Evolutionary conservation across 179 eudicot genomes (phyloP).

Genomic region (Sideroxylon spinosum): DNA sequence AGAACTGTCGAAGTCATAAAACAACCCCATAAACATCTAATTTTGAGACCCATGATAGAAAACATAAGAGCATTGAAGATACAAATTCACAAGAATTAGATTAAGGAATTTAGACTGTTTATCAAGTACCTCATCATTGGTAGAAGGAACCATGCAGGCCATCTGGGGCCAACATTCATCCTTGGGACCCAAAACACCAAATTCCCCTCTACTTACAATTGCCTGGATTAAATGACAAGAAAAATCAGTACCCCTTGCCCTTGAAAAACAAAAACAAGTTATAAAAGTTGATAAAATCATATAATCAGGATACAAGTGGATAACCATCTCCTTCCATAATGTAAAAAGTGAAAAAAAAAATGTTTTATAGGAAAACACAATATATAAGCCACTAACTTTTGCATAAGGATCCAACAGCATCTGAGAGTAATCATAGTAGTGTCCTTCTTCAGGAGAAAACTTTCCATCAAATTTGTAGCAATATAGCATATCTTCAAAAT

Average conservation of each 20-base stretch:
- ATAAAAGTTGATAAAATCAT: neutral
- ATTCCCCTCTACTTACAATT: conserved; percentile 75
- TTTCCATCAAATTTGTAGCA: conserved; percentile 77
- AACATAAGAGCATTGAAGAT: neutral
- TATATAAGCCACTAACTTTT: conserved; percentile 49
- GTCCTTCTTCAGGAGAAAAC: conserved; percentile 74
- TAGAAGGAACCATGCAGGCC: conserved; percentile 82
- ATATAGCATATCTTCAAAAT: conserved; percentile 69
- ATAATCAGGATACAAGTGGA: neutral
- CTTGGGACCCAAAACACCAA: conserved; percentile 66
- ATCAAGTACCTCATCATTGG: conserved; percentile 52
- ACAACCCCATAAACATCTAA: neutral
- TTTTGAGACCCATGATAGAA: neutral
- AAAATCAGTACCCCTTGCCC: conserved; percentile 23
- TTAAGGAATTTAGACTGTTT: neutral
- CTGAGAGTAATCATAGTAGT: conserved; percentile 62
- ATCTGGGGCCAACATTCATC: conserved; percentile 87
- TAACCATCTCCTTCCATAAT: conserved; percentile 1
- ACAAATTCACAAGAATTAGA: neutral
- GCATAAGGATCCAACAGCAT: conserved; percentile 87
- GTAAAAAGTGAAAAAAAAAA: neutral
- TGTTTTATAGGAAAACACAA: neutral
- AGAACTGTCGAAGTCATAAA: neutral
- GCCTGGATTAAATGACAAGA: conserved; percentile 47
- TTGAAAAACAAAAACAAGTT: conserved; percentile 22